These are phyloP conservation scores for Cercospora nicotianae DNA, from an alignment of 2,329 filamentous ascomycete genomes.

Conservation along the genomic window DNA sequence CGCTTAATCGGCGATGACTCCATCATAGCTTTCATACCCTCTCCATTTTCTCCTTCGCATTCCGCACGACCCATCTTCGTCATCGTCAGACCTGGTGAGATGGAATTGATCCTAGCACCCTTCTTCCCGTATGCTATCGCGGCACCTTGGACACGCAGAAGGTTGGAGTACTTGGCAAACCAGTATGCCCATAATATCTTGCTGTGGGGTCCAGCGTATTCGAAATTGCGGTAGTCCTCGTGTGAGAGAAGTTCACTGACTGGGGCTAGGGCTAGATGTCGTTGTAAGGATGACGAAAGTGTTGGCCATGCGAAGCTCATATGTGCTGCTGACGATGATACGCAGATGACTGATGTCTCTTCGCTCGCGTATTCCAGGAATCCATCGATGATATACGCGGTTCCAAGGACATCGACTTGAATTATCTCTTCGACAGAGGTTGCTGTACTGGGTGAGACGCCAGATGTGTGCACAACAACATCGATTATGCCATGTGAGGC, in stretches of 20 bases:
- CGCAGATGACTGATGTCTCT: conserved; percentile 3
- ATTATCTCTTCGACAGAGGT: conserved; percentile 7
- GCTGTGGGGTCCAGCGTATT: background rate
- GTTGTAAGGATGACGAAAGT: background rate
- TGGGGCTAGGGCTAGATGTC: conserved; percentile 5
- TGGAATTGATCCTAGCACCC: conserved; percentile 15
- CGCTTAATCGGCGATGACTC: background rate
- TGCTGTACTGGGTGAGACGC: conserved; percentile 3
- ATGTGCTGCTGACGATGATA: conserved; percentile 15
- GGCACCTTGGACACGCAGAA: conserved; percentile 11
- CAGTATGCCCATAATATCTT: conserved; percentile 1
- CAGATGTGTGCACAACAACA: conserved; percentile 12
- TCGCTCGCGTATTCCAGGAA: background rate
- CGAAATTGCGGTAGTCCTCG: background rate
- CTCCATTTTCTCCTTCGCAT: background rate
- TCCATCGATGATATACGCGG: conserved; percentile 15
- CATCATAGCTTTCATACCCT: background rate
- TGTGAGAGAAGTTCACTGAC: background rate
- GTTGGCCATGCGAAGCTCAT: background rate
- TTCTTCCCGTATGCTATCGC: conserved; percentile 9
- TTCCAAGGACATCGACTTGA: conserved; percentile 6
- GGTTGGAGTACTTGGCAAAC: conserved; percentile 16
- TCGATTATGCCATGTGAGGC: background rate
- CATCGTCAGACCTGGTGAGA: conserved; percentile 14
- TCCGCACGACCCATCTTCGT: conserved; percentile 15